Base-by-base conservation (phyloP, 1,284 basidiomycete species). In the Neonothopanus nambi region DNA sequence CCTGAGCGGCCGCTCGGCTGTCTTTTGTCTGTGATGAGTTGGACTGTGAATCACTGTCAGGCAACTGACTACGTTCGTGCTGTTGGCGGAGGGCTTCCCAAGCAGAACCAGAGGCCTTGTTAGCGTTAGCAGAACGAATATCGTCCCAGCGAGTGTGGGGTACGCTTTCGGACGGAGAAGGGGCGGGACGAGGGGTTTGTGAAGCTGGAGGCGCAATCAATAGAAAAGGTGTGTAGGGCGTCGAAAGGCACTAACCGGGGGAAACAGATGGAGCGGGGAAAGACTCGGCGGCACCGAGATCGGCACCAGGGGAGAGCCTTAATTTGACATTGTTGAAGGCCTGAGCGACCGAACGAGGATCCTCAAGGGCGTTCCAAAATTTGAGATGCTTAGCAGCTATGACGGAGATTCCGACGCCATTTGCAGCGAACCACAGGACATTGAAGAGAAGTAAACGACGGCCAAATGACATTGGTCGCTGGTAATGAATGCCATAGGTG, bases 51-150 rank as follows among this genome's bases (percentile, higher is more conserved):
- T 52, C n/a, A n/a, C n/a, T n/a, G n/a, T n/a, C 39, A 17, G 39
- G 60, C 13, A 64, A 54, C 30, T 61, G 58, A 46, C 64, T 57
- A 60, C 72, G 70, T 64, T 84, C 82, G 55, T 86, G 77, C 28
- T 67, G 73, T 63, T 87, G 82, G 35, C 87, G 81, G 24, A 89
- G 71, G 30, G 68, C 65, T 60, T 88, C 86, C 86, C 86, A 89
- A 5, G 84, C 74, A 12, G 87, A 86, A 20, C 70, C 70, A 30
- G 71, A 65, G 3, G 71, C 72, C 26, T 70, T 65, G 30, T 69
- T 75, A 28, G 73, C 67, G 55, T 84, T 85, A n/a, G 70, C 76
- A 43, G 70, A 70, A 49, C 85, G 81, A 40, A 89, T 82, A 57
- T 83, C 77, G 38, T 85, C 83, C 87, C 86, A 89, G 57, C 71